Conservation (phyloP, 2,329 filamentous ascomycete genomes). For the Gaeumannomyces tritici region DNA sequence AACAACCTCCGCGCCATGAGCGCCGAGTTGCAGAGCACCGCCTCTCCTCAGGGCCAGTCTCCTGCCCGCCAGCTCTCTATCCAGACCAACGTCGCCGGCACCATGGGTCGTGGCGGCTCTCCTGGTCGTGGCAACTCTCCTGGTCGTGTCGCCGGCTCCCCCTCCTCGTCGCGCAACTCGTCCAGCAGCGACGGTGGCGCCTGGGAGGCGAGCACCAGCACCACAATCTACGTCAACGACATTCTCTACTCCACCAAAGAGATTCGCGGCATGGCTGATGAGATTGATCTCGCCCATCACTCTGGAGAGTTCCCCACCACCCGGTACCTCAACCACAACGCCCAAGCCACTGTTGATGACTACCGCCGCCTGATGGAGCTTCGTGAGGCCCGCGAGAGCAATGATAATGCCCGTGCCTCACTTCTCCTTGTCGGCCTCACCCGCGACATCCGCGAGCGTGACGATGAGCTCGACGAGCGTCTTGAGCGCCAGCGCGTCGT, state of each 20-base stretch:
- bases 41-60: not conserved
- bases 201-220: not conserved
- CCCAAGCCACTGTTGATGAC: slow-evolving; percentile 1
- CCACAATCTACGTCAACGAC: slow-evolving; percentile 1
- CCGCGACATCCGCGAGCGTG: slow-evolving; percentile 2
- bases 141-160: too few species aligned
- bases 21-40: not conserved
- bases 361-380: slow-evolving; percentile 1
- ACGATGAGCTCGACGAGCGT: slow-evolving; percentile 1
- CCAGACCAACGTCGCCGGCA: not conserved
- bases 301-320: slow-evolving; percentile 3
- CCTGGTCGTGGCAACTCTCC: too few species aligned
- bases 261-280: slow-evolving; percentile 3
- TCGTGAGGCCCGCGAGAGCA: not conserved
- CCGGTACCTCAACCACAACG: slow-evolving; percentile 2
- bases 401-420: not conserved
- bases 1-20: not conserved
- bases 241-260: slow-evolving; percentile 1
- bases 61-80: not conserved
- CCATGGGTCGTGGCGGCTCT: not conserved
- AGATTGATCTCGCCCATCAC: not conserved
- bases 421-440: not conserved
- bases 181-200: not conserved
- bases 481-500: slow-evolving; percentile 1
- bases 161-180: not conserved